Conservation (phyloP, 192 early-diverging fungal genomes). For the Paraglomus brasilianum region DNA sequence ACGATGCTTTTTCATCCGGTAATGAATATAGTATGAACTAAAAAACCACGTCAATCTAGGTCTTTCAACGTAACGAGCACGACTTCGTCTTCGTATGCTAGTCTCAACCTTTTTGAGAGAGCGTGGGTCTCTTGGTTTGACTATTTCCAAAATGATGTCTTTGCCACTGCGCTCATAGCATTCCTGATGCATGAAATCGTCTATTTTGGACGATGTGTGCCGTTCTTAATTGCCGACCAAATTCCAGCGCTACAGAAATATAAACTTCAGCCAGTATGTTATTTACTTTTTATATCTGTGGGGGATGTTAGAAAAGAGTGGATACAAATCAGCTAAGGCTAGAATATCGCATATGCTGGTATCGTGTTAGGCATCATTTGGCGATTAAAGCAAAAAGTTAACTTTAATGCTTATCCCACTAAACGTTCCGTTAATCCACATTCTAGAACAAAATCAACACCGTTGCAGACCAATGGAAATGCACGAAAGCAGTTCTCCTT, state of each 20-base stretch:
- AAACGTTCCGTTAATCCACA: not conserved
- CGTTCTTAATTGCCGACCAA: slow-evolving; percentile 80
- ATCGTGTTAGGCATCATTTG: too few species aligned
- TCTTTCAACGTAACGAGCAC: too few species aligned
- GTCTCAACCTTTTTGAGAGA: slow-evolving; percentile 24
- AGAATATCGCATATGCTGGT: too few species aligned
- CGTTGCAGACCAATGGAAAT: slow-evolving; percentile 67
- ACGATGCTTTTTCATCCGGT: too few species aligned
- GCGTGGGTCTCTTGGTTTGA: slow-evolving; percentile 18
- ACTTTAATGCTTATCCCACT: not conserved
- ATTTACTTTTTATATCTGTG: not conserved
- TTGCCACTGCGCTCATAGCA: slow-evolving; percentile 70
- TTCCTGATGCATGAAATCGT: slow-evolving; percentile 89
- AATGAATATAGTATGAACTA: too few species aligned
- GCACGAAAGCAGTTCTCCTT: slow-evolving; percentile 66
- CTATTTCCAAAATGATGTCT: slow-evolving; percentile 53
- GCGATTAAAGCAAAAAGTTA: too few species aligned
- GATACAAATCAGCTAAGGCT: too few species aligned
- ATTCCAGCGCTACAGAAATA: slow-evolving; percentile 85
- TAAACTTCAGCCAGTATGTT: slow-evolving; percentile 79
- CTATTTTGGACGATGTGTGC: slow-evolving; percentile 91
- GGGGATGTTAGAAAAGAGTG: not conserved
- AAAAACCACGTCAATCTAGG: too few species aligned
- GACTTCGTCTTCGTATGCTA: too few species aligned
- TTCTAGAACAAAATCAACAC: slow-evolving; percentile 64